These are phyloP conservation scores for Lolium rigidum DNA, from an alignment of 176 grass and related monocot species.

Conservation along the genomic window DNA sequence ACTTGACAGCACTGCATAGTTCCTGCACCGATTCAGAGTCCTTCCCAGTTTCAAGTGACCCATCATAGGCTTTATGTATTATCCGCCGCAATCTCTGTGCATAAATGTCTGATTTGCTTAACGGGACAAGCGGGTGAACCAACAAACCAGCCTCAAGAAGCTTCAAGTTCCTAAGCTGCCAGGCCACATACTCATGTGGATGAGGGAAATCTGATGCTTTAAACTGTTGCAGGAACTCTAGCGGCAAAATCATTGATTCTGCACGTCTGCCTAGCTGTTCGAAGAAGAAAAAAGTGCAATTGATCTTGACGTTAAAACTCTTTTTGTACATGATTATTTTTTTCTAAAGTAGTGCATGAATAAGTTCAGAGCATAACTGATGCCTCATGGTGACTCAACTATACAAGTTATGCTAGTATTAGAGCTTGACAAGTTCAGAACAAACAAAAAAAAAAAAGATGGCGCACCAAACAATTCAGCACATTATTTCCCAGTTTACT, in stretches of 20 bases:
- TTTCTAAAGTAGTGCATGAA: not conserved
- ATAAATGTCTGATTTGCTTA: conserved; percentile 66
- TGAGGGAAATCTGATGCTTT: conserved; percentile 80
- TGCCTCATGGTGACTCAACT: not conserved
- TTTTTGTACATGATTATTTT: conserved; percentile 12
- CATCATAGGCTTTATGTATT: conserved; percentile 58
- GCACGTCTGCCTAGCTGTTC: conserved; percentile 71
- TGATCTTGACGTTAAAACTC: conserved; percentile 15
- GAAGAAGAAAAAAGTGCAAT: conserved; percentile 26
- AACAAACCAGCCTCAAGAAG: conserved; percentile 85
- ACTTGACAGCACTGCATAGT: conserved; percentile 55
- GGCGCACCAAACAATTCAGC: not conserved
- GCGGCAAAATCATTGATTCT: conserved; percentile 80
- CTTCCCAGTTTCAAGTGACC: conserved; percentile 64
- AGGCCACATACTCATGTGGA: conserved; percentile 61
- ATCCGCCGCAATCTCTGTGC: conserved; percentile 61
- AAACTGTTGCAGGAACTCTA: conserved; percentile 81
- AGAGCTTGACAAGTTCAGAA: conserved; percentile 19
- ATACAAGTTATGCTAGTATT: not conserved
- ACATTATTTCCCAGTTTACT: not conserved
- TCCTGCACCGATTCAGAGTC: conserved; percentile 80
- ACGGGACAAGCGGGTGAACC: conserved; percentile 69
- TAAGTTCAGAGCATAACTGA: conserved; percentile 10
- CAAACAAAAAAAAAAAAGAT: not conserved
- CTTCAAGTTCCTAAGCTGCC: conserved; percentile 74